A percentile compares a stretch with the other conserved stretches of the same genome.
Conservation (phyloP, 495 filamentous ascomycete species). For the Xylaria curta region DNA sequence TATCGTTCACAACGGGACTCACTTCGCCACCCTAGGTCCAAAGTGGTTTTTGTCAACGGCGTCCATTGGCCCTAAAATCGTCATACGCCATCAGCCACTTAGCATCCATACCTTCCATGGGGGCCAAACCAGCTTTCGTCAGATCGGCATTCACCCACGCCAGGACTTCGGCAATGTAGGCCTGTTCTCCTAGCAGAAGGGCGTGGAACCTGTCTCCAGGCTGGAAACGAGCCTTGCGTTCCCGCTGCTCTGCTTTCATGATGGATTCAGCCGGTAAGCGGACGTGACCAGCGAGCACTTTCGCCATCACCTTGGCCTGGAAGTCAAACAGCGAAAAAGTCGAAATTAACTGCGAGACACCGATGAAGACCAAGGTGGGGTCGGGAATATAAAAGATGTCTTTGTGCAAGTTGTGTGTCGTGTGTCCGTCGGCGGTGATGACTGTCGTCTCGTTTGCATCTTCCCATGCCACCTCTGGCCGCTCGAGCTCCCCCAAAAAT, state of each 20-base stretch:
- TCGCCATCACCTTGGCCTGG: slow-evolving; percentile 65
- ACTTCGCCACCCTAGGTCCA: neutral
- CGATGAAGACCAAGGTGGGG: slow-evolving; percentile 66
- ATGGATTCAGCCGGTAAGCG: slow-evolving; percentile 52
- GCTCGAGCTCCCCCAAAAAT: slow-evolving; percentile 58
- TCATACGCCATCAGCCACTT: slow-evolving; percentile 35
- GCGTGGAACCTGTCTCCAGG: slow-evolving; percentile 39
- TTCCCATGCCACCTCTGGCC: slow-evolving; percentile 36
- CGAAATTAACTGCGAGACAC: slow-evolving; percentile 64
- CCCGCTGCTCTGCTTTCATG: slow-evolving; percentile 62
- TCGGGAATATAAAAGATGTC: slow-evolving; percentile 73
- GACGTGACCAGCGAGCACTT: slow-evolving; percentile 60
- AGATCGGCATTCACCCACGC: slow-evolving; percentile 36
- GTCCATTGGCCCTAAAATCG: slow-evolving; percentile 23
- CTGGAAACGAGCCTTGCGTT: slow-evolving; percentile 37
- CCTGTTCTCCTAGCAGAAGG: slow-evolving; percentile 32
- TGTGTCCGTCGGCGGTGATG: slow-evolving; percentile 65
- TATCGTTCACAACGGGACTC: neutral
- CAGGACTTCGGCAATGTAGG: slow-evolving; percentile 35
- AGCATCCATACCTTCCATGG: slow-evolving; percentile 35
- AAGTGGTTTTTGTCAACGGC: neutral
- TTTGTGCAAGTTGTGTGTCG: slow-evolving; percentile 70
- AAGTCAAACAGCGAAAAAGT: slow-evolving; percentile 72
- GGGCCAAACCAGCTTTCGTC: slow-evolving; percentile 29
- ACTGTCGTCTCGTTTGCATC: slow-evolving; percentile 58